Conservation (phyloP, 2,329 filamentous ascomycete species). For the Penicillium sclerotigenum region DNA sequence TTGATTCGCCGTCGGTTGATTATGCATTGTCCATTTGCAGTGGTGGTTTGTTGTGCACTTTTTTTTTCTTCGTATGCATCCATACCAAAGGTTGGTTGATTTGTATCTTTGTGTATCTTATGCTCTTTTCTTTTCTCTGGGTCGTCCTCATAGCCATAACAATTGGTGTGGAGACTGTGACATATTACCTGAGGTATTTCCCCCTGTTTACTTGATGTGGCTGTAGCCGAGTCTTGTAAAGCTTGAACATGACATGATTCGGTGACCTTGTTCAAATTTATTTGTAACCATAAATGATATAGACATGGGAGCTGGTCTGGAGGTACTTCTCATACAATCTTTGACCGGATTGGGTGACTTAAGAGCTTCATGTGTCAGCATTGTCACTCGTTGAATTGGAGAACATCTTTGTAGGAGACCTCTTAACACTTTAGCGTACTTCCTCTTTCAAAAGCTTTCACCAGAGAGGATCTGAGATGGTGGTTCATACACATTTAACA, state of each 20-base stretch:
- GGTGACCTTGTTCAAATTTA: not conserved
- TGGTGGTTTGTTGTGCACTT: constrained; percentile 14
- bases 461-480: not conserved
- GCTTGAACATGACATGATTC: constrained; percentile 17
- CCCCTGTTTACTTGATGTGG: constrained; percentile 14
- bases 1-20: constrained; percentile 10
- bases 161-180: constrained; percentile 20
- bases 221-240: constrained; percentile 15
- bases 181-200: constrained; percentile 12
- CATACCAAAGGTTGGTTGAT: constrained; percentile 15
- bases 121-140: constrained; percentile 16
- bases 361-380: not conserved
- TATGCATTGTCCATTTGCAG: constrained; percentile 3
- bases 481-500: not conserved
- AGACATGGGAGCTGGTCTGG: not conserved
- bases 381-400: not conserved
- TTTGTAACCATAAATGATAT: not conserved
- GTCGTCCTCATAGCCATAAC: constrained; percentile 15
- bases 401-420: not conserved
- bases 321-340: not conserved
- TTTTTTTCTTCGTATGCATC: constrained; percentile 14
- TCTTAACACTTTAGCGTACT: not conserved
- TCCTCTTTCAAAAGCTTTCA: not conserved
- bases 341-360: not conserved
- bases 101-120: constrained; percentile 19